Evolutionary conservation across 371 early-diverging fungal genomes (phyloP), one percentile per base, ranked within the genome.

Genomic region (Zopfochytrium polystomum): DNA sequence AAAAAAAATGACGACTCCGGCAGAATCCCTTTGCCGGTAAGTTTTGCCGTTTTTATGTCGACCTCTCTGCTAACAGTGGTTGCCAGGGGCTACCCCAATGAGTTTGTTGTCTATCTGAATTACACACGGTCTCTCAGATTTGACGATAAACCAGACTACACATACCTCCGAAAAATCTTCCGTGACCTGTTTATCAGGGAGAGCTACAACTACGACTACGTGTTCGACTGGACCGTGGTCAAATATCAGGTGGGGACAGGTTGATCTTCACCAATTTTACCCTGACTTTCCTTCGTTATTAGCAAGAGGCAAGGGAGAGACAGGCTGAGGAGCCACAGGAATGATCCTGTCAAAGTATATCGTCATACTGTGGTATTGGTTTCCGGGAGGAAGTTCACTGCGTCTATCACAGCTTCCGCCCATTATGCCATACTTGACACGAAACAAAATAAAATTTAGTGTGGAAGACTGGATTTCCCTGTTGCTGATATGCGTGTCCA

Each of bases 131-230:
- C 90, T 31, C 81, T 99, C 48, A 87, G 95, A 35, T 99, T 99
- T 73, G 99, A 99, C 70, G 99, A 99, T 68, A 92, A 91, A 76
- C 99, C 99, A 23, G 98, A 99, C 68, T 99, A 99, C 80, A 84
- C 86, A 50, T 99, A 99, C 77, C 81, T 99, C 51, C 91, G 92
- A 68, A 91, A 95, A 58, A 76, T 99, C 15, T 97, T 99, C 81
- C 82, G 95, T 58, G 94, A 93, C 68, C 79, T 98, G 45, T 92
- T 99, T 80, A 85, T 92, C 32, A 87, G 95, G 52, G 95, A 96
- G 73, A 93, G 92, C 27, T 93, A 81, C 73, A 87, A 87, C 67
- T 95, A 95, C 71, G 98, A 98, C 76, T 95, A 96, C 79, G 89
- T 96, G 25, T 98, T 95, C 76, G 98, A 98, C 79, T 98, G 98